Percentiles rank a stretch among this genome's conserved stretches.
These are phyloP conservation scores for Mycosphaerelloides madeirae DNA, from an alignment of 2,329 filamentous ascomycete species.

Conservation along the genomic window DNA sequence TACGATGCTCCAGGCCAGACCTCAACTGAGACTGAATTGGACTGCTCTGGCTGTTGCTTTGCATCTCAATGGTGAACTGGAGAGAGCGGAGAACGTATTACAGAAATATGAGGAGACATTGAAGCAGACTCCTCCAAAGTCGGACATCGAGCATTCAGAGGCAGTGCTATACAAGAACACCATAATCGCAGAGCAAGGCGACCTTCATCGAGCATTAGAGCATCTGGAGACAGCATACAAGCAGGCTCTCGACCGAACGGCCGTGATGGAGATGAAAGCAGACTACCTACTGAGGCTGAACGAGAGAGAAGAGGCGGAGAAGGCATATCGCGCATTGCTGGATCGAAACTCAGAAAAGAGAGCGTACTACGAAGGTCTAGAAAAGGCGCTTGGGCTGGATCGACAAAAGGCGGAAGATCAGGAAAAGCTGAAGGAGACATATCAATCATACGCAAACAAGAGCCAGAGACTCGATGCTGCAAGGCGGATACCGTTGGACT, in stretches of 20 bases:
- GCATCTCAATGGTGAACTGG: slow-evolving; percentile 79
- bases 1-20: slow-evolving; percentile 79
- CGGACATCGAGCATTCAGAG: slow-evolving; percentile 89
- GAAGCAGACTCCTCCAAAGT: slow-evolving; percentile 69
- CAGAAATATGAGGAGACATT: slow-evolving; percentile 90
- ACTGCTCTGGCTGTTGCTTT: slow-evolving; percentile 92
- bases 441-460: slow-evolving; percentile 75
- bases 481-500: slow-evolving; percentile 81
- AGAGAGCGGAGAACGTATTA: slow-evolving; percentile 83
- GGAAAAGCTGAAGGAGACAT: slow-evolving; percentile 71
- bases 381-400: slow-evolving; percentile 62
- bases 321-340: slow-evolving; percentile 74
- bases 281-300: slow-evolving; percentile 76
- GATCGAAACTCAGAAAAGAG: slow-evolving; percentile 86
- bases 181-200: slow-evolving; percentile 85
- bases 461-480: slow-evolving; percentile 80
- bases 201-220: slow-evolving; percentile 75
- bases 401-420: slow-evolving; percentile 58
- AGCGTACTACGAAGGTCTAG: slow-evolving; percentile 75
- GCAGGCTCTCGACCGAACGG: slow-evolving; percentile 74
- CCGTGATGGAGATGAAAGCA: slow-evolving; percentile 79
- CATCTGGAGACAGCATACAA: slow-evolving; percentile 76
- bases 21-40: slow-evolving; percentile 86
- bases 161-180: slow-evolving; percentile 91
- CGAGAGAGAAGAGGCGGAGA: slow-evolving; percentile 71